Conservation (phyloP, 2,329 filamentous ascomycete genomes). For the Stagonosporopsis tanaceti region DNA sequence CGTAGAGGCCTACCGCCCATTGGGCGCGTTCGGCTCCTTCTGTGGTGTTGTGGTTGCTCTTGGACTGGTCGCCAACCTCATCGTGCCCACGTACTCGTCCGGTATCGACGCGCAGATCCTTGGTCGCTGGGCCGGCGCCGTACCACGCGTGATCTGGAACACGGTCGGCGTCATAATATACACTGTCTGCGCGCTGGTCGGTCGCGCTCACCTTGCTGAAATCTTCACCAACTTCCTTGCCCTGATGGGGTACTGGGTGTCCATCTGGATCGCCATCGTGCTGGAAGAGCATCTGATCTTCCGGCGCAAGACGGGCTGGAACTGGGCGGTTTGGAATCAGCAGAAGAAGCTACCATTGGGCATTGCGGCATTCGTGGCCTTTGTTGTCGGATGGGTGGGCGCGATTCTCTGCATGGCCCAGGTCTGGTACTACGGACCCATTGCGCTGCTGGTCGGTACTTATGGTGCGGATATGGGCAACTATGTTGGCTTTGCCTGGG, state of each 20-base stretch:
- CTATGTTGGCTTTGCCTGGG: slow-evolving; percentile 68
- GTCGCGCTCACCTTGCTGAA: slow-evolving; percentile 65
- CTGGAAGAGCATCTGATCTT: slow-evolving; percentile 71
- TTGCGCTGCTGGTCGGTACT: slow-evolving; percentile 65
- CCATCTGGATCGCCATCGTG: slow-evolving; percentile 69
- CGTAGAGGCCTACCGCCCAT: slow-evolving; percentile 66
- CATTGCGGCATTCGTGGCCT: slow-evolving; percentile 67
- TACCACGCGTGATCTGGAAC: slow-evolving; percentile 73
- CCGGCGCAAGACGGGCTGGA: slow-evolving; percentile 60
- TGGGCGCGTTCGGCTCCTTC: slow-evolving; percentile 71
- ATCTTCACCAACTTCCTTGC: slow-evolving; percentile 76
- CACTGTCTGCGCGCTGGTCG: slow-evolving; percentile 70
- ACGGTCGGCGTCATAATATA: slow-evolving; percentile 68
- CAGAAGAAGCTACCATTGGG: slow-evolving; percentile 67
- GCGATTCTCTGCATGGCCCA: slow-evolving; percentile 74
- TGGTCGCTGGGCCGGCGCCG: slow-evolving; percentile 62
- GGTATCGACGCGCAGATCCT: slow-evolving; percentile 75
- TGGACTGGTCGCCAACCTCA: slow-evolving; percentile 71
- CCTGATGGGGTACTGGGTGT: slow-evolving; percentile 75
- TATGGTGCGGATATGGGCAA: slow-evolving; percentile 68
- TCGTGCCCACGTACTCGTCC: slow-evolving; percentile 68
- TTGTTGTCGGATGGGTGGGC: slow-evolving; percentile 71
- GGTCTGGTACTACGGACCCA: slow-evolving; percentile 72
- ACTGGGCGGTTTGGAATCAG: slow-evolving; percentile 70
- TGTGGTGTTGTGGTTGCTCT: slow-evolving; percentile 71